Evolutionary conservation across 1,139 yeast species (phyloP), one percentile per base, ranked within the genome.

Genomic region (Magnusiomyces suaveolens): DNA sequence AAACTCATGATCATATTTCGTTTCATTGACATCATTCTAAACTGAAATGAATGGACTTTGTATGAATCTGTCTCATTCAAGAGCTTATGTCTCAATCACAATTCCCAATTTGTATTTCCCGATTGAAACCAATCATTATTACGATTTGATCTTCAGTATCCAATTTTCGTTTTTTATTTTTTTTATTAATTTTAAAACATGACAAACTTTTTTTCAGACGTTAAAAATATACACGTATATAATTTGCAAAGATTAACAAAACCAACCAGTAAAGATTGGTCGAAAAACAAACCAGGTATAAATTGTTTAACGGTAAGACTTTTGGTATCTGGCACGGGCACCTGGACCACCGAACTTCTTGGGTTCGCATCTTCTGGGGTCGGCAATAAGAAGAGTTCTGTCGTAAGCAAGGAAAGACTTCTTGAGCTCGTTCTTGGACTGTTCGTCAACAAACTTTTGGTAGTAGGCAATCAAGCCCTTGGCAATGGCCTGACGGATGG

Each of bases 321-420:
- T 92, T 84, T 92, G 98, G 97, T 87, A 92, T 83, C 97, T 90
- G 76, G 98, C 94, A 83, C 98, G 92, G 81, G 98, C 98, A 88
- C 98, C 98, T 80, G 95, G 96, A 84, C 98, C 98, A 84, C 98
- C 98, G 82, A 90, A 92, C 84, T 92, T 92, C 97, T 92, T 92
- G 85, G 99, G 99, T 83, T 92, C 99, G 85, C 90, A 85, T 85
- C 95, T 92, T 87, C 98, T 89, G 72, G 97, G 83, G 79, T 92
- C 99, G 71, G 99, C 98, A 78, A 92, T 94, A 79, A 92, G 87
- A 77, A 92, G 85, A 77, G 98, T 89, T 83, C 96, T 90, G 92
- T 92, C 98, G 85, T 90, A 94, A 72, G 96, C 76, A 66, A 94
- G 83, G 79, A 89, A 88, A 72, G 95, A 84, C 83, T 89, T 90